Evolutionary conservation across 257 asterid genomes (phyloP).

Genomic region (Fraxinus cuspidata): DNA sequence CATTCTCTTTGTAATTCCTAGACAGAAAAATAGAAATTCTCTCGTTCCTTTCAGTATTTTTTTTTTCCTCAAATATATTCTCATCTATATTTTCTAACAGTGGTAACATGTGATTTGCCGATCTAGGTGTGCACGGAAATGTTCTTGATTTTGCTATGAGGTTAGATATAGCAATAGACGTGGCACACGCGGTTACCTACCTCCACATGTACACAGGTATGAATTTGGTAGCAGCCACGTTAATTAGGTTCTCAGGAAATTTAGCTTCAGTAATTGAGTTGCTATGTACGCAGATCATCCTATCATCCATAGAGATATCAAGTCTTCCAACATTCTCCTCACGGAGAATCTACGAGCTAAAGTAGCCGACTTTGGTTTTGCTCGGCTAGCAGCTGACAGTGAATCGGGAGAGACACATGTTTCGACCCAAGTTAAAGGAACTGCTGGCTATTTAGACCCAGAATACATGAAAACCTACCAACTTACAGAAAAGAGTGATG

Average conservation of each 20-base stretch:
- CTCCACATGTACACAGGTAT: conserved; percentile 90
- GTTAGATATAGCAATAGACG: conserved; percentile 84
- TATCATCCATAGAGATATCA: conserved; percentile 93
- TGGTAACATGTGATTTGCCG: conserved; percentile 11
- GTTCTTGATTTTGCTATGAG: conserved; percentile 72
- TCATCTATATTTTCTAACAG: too few relatives aligned
- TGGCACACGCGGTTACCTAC: conserved; percentile 95
- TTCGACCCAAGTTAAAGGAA: conserved; percentile 95
- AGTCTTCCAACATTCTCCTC: conserved; percentile 94
- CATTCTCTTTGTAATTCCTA: neutral
- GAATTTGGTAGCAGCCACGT: neutral
- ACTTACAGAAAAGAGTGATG: conserved; percentile 96
- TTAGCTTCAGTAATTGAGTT: conserved; percentile 18
- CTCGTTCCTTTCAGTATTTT: neutral
- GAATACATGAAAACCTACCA: conserved; percentile 89
- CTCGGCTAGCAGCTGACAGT: conserved; percentile 69
- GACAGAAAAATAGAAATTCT: neutral
- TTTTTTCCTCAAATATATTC: neutral
- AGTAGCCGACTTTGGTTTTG: conserved; percentile 97
- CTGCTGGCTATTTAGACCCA: conserved; percentile 97
- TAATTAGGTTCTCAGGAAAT: neutral
- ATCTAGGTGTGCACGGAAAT: conserved; percentile 60
- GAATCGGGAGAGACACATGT: conserved; percentile 91
- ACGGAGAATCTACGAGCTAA: conserved; percentile 86
- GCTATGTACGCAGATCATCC: conserved; percentile 87